Evolutionary conservation across 257 asterid genomes (phyloP).

Genomic region (Lavandula angustifolia): DNA sequence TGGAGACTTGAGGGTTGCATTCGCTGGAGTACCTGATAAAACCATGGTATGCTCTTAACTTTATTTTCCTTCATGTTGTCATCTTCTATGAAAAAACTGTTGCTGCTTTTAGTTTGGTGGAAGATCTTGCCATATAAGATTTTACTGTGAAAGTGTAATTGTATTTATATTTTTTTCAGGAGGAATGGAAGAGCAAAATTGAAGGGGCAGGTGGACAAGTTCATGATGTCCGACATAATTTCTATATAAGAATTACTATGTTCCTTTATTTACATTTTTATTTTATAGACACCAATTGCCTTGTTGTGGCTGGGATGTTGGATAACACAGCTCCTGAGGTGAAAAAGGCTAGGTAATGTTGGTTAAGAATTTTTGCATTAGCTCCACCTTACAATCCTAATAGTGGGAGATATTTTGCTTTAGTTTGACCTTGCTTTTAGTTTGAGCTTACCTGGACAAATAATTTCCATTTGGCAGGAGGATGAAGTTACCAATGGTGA

Average conservation of each 20-base stretch:
- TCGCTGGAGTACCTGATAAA: constrained; percentile 54
- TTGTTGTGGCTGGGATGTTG: constrained; percentile 56
- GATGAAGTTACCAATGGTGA: constrained; percentile 80
- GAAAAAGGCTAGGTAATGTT: constrained; percentile 82
- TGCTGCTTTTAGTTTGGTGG: not conserved
- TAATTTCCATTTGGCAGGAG: constrained; percentile 55
- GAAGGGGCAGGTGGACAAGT: constrained; percentile 80
- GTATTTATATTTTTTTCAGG: constrained; percentile 42
- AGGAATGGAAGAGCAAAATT: constrained; percentile 66
- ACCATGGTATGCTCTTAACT: constrained; percentile 47
- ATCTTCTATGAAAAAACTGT: constrained; percentile 14
- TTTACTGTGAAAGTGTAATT: constrained; percentile 15
- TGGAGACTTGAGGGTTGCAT: constrained; percentile 61
- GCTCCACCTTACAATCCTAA: constrained; percentile 14
- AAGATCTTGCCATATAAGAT: not conserved
- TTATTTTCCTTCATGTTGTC: constrained; percentile 1
- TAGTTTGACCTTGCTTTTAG: constrained; percentile 14
- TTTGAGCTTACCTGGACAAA: constrained; percentile 8
- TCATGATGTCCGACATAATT: constrained; percentile 42
- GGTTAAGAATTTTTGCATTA: constrained; percentile 14
- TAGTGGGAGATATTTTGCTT: constrained; percentile 1
- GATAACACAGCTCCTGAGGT: constrained; percentile 62
- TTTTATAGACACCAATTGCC: constrained; percentile 73
- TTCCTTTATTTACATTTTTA: constrained; percentile 27
- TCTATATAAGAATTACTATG: not conserved